Conservation (phyloP, 2,329 filamentous ascomycete genomes). For the Colletotrichum liaoningense region DNA sequence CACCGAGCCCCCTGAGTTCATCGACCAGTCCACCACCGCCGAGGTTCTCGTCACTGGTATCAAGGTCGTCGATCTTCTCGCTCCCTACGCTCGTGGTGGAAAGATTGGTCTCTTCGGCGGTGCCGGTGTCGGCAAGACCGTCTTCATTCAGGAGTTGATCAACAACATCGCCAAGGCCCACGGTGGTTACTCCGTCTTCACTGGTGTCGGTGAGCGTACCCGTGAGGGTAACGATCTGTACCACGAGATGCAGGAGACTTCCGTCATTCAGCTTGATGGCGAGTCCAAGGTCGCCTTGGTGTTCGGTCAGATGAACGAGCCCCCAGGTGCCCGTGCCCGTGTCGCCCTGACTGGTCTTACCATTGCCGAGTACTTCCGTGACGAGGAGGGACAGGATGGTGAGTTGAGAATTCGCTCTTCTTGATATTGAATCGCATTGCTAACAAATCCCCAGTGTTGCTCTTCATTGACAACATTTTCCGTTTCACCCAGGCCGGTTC, state of each 20-base stretch:
- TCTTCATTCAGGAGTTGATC: constrained; percentile 99
- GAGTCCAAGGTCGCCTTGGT: constrained; percentile 99
- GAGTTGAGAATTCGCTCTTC: constrained; percentile 45
- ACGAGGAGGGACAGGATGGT: constrained; percentile 86
- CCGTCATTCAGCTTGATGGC: constrained; percentile 98
- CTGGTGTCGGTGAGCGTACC: constrained; percentile 99
- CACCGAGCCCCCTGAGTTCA: constrained; percentile 91
- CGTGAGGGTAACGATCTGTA: constrained; percentile 99
- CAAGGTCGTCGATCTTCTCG: constrained; percentile 99
- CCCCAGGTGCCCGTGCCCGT: constrained; percentile 99
- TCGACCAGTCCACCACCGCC: constrained; percentile 94
- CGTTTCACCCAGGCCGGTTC: constrained; percentile 99
- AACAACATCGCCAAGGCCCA: constrained; percentile 99
- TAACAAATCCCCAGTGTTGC: constrained; percentile 74
- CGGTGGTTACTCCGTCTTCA: constrained; percentile 99
- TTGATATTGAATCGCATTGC: constrained; percentile 19
- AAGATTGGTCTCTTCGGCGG: constrained; percentile 99
- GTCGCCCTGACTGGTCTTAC: constrained; percentile 94
- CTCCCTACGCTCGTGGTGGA: constrained; percentile 99
- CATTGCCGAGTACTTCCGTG: constrained; percentile 85
- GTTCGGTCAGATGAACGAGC: constrained; percentile 99
- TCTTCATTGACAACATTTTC: constrained; percentile 99
- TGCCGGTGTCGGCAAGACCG: constrained; percentile 99
- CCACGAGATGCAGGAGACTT: constrained; percentile 99
- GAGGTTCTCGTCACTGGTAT: constrained; percentile 99